Evolutionary conservation across 176 grass and related monocot species (phyloP), one percentile per base, ranked within the genome.

Genomic region (Dactylis glomerata): DNA sequence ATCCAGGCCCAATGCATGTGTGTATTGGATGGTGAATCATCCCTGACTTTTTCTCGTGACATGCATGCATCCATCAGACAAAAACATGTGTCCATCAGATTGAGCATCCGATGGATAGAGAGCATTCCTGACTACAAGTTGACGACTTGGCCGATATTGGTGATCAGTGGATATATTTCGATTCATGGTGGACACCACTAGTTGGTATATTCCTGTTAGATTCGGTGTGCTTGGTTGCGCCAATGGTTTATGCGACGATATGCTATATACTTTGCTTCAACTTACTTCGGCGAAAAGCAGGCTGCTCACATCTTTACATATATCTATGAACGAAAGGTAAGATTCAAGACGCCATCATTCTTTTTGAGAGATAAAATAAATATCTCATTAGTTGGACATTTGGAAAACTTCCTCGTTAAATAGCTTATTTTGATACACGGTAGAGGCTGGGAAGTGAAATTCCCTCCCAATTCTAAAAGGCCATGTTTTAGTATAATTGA

Each of bases 11-110:
- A 42, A 36, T 36, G 34, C 20, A 22, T 65, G 58, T 12, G 32
- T 38, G 19, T 44, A 47, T 75, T 81, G 87, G 76, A 65, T 81
- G 76, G 57, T 89, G 76, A 89, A 85, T 81, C 87, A 80, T 38
- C 75, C 16, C 45, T 52, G 17, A 4, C 55, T 73, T 88, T 84
- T 52, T 24, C 10, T 24, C 5, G 16, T 64, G 16, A 36, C 34
- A 32, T 64, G 59, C 34, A 32, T 64, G 59, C 34, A 82, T 73
- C 50, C 40, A 26, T 46, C 63, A 44, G 10, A 12, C 45, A 47
- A 27, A 41, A 66, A 71, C 28, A 41, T 65, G 47, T 20, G 69
- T 66, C 55, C 44, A 41, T 54, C 42, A 22, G n/a, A 51, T 22
- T 20, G 20, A 24, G 44, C 57, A 31, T 44, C 27, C 26, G 40